These are phyloP conservation scores for Solanum ahanhuiri DNA, from an alignment of 257 asterid genomes.

Conservation along the genomic window DNA sequence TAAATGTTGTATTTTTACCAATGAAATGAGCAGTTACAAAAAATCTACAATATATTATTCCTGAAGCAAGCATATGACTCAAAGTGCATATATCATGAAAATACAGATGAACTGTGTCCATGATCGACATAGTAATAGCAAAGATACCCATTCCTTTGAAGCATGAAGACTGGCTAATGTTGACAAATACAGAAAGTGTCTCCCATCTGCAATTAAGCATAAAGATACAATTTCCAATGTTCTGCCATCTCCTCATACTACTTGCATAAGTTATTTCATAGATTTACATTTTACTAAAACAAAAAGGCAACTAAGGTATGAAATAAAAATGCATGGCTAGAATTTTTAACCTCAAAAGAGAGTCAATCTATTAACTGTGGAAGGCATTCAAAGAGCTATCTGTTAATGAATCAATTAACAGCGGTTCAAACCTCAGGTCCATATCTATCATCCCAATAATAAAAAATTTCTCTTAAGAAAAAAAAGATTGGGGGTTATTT, in stretches of 20 bases:
- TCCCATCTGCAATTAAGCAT: neutral
- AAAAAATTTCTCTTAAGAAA: neutral
- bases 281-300: neutral
- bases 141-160: neutral
- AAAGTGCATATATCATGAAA: neutral
- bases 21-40: neutral
- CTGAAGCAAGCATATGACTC: neutral
- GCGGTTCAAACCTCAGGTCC: neutral
- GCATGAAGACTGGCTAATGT: neutral
- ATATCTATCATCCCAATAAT: neutral
- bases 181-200: neutral
- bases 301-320: neutral
- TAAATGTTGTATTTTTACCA: neutral
- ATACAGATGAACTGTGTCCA: neutral
- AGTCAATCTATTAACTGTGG: neutral
- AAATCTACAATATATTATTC: neutral
- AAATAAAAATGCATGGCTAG: neutral
- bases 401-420: neutral
- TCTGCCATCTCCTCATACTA: neutral
- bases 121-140: neutral
- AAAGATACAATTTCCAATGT: neutral
- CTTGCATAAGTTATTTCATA: neutral
- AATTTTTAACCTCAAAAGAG: neutral
- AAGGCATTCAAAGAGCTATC: neutral
- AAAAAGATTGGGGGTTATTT: neutral